Conservation (phyloP, 306 rosid genomes). For the Vicia sativa region DNA sequence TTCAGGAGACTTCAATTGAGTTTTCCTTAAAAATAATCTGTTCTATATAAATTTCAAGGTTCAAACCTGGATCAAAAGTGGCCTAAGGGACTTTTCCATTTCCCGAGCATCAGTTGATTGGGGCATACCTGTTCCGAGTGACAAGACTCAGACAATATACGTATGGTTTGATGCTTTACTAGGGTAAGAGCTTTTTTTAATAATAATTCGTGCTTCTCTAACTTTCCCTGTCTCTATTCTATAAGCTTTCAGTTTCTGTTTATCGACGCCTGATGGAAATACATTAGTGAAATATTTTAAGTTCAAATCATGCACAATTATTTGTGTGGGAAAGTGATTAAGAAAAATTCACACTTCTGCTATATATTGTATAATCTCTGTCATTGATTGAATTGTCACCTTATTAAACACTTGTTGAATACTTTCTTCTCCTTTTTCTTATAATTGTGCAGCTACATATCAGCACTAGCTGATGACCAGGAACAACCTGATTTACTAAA, state of each 20-base stretch:
- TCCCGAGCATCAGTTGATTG: conserved; percentile 96
- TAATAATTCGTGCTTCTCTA: conserved; percentile 1
- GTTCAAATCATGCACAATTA: conserved; percentile 28
- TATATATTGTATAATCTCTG: conserved; percentile 17
- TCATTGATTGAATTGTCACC: conserved; percentile 14
- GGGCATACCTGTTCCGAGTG: conserved; percentile 97
- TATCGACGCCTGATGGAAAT: conserved; percentile 25
- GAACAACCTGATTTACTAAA: conserved; percentile 62
- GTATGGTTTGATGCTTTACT: conserved; percentile 99
- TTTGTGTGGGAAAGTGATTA: conserved; percentile 27
- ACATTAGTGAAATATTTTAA: conserved; percentile 25
- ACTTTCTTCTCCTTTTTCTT: not conserved
- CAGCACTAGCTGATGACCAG: conserved; percentile 73
- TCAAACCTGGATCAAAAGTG: conserved; percentile 91
- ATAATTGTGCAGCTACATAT: conserved; percentile 69
- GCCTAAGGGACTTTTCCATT: conserved; percentile 89
- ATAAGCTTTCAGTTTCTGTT: conserved; percentile 17
- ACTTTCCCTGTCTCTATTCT: conserved; percentile 15
- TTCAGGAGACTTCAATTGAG: not conserved
- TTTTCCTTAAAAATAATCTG: conserved; percentile 34
- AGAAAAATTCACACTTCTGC: conserved; percentile 12
- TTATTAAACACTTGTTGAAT: conserved; percentile 2
- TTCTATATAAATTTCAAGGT: conserved; percentile 58
- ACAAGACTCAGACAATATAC: conserved; percentile 81
- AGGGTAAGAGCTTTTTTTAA: conserved; percentile 61